Conservation (phyloP, 192 early-diverging fungal species). For the Coemansia sp. region DNA sequence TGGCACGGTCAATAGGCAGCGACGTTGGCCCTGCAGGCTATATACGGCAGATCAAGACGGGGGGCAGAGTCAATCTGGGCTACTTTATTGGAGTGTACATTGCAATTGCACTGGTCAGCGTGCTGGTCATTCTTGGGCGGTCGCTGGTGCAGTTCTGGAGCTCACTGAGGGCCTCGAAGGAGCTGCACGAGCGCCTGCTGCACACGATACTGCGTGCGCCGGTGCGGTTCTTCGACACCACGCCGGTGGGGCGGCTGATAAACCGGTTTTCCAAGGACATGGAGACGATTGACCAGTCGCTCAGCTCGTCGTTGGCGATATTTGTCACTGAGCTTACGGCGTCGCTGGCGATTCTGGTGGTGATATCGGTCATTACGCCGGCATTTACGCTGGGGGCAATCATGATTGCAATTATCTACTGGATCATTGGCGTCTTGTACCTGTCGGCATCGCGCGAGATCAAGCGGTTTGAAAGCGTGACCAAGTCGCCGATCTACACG, state of each 20-base stretch:
- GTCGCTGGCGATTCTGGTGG: slow-evolving; percentile 56
- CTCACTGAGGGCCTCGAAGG: slow-evolving; percentile 37
- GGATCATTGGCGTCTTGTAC: slow-evolving; percentile 64
- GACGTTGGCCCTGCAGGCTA: background rate
- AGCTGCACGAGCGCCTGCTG: slow-evolving; percentile 38
- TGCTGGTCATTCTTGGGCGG: slow-evolving; percentile 26
- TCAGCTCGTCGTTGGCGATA: slow-evolving; percentile 59
- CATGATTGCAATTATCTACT: slow-evolving; percentile 64
- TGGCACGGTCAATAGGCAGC: background rate
- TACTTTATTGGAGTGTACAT: slow-evolving; percentile 41
- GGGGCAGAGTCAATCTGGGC: slow-evolving; percentile 8
- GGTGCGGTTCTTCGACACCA: slow-evolving; percentile 85
- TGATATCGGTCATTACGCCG: slow-evolving; percentile 66
- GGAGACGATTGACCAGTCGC: slow-evolving; percentile 67
- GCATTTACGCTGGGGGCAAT: slow-evolving; percentile 76
- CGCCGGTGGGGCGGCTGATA: slow-evolving; percentile 79
- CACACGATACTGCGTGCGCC: slow-evolving; percentile 64
- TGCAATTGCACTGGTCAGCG: slow-evolving; percentile 30
- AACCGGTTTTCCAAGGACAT: slow-evolving; percentile 86
- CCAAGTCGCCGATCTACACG: slow-evolving; percentile 69
- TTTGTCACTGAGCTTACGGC: slow-evolving; percentile 60
- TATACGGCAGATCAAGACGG: background rate
- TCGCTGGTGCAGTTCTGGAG: slow-evolving; percentile 48
- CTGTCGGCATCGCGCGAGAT: slow-evolving; percentile 74
- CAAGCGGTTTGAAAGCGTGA: slow-evolving; percentile 81